These are phyloP conservation scores for Polymyxa betae DNA, from an alignment of 208 protist genomes.

Conservation along the genomic window DNA sequence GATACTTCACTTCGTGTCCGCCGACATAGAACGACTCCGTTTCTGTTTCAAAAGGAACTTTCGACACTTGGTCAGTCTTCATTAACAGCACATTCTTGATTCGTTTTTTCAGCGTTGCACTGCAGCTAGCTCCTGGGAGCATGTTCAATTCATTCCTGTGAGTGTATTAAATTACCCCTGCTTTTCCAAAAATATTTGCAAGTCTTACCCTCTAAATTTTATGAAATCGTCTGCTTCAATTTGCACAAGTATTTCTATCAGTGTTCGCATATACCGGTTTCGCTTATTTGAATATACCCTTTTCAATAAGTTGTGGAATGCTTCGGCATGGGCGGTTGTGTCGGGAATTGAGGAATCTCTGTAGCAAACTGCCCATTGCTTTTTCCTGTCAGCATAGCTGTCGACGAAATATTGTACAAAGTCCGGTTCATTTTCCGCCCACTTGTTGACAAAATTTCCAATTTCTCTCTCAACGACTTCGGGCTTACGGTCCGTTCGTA, in stretches of 20 bases:
- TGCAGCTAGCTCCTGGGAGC: background rate
- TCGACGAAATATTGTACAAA: background rate
- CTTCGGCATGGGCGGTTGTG: background rate
- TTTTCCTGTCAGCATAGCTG: background rate
- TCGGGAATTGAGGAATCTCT: background rate
- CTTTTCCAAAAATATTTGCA: background rate
- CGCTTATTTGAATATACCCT: background rate
- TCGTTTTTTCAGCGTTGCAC: background rate
- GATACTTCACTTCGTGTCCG: background rate
- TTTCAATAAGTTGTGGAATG: background rate
- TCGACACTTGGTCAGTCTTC: background rate
- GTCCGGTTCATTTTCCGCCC: background rate
- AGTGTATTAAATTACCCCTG: background rate
- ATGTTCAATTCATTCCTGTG: background rate
- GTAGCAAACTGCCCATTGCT: slow-evolving; percentile 1
- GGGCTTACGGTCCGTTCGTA: background rate
- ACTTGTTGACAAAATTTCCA: background rate
- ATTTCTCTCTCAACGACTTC: background rate
- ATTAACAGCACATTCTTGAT: background rate
- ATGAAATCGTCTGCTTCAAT: background rate
- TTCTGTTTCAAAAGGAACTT: background rate
- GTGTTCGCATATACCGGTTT: background rate
- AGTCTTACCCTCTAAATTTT: background rate
- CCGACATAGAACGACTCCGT: background rate
- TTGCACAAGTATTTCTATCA: background rate